Conservation (phyloP, 257 asterid genomes). For the Solanum virginianum region DNA sequence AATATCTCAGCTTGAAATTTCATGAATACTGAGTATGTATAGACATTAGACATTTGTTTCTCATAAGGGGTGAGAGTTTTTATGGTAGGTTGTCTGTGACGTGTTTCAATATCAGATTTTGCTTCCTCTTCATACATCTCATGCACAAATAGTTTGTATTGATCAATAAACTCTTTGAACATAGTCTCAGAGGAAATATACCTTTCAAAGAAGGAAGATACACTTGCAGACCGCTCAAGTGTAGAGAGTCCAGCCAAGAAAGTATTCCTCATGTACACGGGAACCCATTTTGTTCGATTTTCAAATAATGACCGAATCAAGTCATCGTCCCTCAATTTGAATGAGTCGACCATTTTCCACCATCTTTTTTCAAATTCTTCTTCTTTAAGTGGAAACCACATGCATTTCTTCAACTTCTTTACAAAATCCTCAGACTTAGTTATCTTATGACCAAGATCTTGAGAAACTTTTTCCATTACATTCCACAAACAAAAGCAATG, state of each 20-base stretch:
- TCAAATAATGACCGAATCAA: not conserved
- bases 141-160: conserved; percentile 13
- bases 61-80: conserved; percentile 30
- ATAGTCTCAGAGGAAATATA: conserved; percentile 8
- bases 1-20: conserved; percentile 36
- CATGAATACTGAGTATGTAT: conserved; percentile 19
- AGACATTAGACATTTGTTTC: conserved; percentile 34
- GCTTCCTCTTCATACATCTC: conserved; percentile 23
- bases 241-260: not conserved
- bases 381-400: conserved; percentile 6
- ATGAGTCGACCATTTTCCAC: conserved; percentile 10
- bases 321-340: not conserved
- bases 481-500: conserved; percentile 34
- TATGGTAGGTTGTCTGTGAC: not conserved
- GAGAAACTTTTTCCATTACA: conserved; percentile 12
- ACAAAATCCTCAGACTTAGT: conserved; percentile 5
- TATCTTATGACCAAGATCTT: conserved; percentile 6
- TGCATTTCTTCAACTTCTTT: conserved; percentile 16
- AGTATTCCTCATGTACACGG: not conserved
- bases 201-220: not conserved
- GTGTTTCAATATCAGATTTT: conserved; percentile 19
- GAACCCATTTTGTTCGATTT: not conserved
- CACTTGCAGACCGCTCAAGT: not conserved
- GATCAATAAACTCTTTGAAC: conserved; percentile 19
- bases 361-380: conserved; percentile 28